These are phyloP conservation scores for Nakataea oryzae DNA, from an alignment of 2,329 filamentous ascomycete species.

Conservation along the genomic window DNA sequence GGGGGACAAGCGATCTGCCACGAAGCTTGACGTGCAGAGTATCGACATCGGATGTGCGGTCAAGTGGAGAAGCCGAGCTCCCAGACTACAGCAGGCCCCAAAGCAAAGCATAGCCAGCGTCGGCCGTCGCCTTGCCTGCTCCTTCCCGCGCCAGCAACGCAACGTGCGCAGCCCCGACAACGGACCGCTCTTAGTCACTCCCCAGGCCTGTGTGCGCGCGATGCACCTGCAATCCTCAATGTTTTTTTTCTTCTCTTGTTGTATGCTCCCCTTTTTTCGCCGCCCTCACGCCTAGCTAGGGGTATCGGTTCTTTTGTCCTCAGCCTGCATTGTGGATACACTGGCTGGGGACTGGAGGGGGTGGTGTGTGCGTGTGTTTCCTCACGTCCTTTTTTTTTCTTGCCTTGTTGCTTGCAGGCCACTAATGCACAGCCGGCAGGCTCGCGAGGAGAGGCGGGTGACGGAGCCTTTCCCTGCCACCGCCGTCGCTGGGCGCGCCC, in stretches of 20 bases:
- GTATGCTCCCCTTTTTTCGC: no score
- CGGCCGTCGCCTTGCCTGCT: no score
- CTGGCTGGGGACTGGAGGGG: no score
- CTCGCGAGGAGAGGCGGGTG: not conserved
- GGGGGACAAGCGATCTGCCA: no score
- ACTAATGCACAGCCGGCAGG: not conserved
- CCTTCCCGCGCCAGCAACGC: no score
- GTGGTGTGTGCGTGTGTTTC: not conserved
- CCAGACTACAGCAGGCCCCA: no score
- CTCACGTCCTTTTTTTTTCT: not conserved
- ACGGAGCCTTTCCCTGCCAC: not conserved
- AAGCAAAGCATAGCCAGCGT: no score
- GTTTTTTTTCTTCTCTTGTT: not conserved
- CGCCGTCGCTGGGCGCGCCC: no score
- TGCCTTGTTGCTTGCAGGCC: not conserved
- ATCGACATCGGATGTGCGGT: not conserved
- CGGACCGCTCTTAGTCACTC: not conserved
- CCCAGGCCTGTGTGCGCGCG: no score
- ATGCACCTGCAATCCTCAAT: no score
- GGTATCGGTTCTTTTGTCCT: not conserved
- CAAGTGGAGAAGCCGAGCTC: not conserved
- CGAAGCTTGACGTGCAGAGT: not conserved
- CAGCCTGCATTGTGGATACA: not conserved
- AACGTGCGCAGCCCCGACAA: no score
- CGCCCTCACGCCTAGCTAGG: no score